Evolutionary conservation across 2,329 filamentous ascomycete genomes (phyloP).

Genomic region (Sporothrix globosa): DNA sequence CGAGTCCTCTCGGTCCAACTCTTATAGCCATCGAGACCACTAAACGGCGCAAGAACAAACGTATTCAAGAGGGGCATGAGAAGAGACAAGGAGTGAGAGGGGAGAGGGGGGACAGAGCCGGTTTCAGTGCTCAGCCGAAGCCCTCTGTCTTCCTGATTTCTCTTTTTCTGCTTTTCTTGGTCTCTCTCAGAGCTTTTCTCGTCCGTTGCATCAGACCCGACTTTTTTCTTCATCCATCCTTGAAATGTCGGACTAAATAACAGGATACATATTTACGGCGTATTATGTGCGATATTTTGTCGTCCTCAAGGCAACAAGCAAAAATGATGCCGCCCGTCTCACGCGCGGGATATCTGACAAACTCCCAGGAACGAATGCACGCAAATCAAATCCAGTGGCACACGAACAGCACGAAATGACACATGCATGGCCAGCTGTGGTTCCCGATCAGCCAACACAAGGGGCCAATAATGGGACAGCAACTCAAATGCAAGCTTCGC

Average conservation of each 20-base stretch:
- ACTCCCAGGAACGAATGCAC: not conserved
- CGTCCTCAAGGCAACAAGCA: too few species aligned
- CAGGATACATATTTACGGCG: slow-evolving; percentile 55
- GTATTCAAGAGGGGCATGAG: slow-evolving; percentile 19
- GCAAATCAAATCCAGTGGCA: not conserved
- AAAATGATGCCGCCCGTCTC: not conserved
- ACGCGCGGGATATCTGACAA: slow-evolving; percentile 1
- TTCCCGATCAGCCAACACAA: slow-evolving; percentile 6
- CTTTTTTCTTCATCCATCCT: slow-evolving; percentile 52
- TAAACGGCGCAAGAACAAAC: slow-evolving; percentile 62
- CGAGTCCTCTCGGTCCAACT: not conserved
- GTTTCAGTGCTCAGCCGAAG: slow-evolving; percentile 11
- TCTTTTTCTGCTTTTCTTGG: not conserved
- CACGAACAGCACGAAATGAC: slow-evolving; percentile 18
- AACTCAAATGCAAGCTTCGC: slow-evolving; percentile 22
- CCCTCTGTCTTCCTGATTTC: not conserved
- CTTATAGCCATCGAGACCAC: slow-evolving; percentile 62
- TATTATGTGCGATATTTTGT: not conserved
- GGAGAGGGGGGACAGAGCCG: not conserved
- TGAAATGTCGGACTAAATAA: slow-evolving; percentile 66
- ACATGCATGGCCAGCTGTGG: slow-evolving; percentile 6
- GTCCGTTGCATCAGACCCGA: slow-evolving; percentile 67
- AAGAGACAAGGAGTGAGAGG: not conserved
- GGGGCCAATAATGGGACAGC: slow-evolving; percentile 28
- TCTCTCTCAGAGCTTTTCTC: slow-evolving; percentile 12